These are phyloP conservation scores for Naganishia albida DNA, from an alignment of 1,284 basidiomycete genomes.

Conservation along the genomic window DNA sequence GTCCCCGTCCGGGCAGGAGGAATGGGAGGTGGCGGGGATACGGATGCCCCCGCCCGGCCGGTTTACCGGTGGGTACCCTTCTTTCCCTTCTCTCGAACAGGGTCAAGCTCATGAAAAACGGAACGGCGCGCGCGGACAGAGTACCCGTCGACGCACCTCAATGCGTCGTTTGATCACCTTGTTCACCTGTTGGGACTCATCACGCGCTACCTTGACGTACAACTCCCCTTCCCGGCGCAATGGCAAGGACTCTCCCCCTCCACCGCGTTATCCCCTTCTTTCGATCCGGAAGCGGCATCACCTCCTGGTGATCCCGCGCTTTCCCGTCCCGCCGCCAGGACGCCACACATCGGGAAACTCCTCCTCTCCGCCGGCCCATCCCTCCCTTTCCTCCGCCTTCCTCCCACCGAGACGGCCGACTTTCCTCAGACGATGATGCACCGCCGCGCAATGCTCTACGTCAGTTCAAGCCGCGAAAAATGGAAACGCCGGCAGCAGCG, in stretches of 20 bases:
- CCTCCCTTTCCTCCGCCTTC: not conserved
- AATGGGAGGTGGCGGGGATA: constrained; percentile 29
- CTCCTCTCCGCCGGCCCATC: not conserved
- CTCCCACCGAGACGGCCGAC: too few species aligned
- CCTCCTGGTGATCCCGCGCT: not conserved
- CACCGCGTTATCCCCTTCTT: not conserved
- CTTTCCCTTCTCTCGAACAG: not conserved
- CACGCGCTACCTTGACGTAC: constrained; percentile 22
- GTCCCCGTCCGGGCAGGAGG: too few species aligned
- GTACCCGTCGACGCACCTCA: constrained; percentile 22
- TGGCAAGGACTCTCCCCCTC: constrained; percentile 11
- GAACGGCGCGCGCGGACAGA: not conserved
- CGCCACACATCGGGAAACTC: not conserved
- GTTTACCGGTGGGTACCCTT: constrained; percentile 11
- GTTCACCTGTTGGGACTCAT: constrained; percentile 21
- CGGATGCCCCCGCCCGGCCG: constrained; percentile 7
- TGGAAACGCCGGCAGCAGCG: constrained; percentile 30
- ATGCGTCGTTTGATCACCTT: constrained; percentile 23
- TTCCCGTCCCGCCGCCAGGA: not conserved
- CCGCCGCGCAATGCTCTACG: constrained; percentile 27
- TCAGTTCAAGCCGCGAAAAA: constrained; percentile 28
- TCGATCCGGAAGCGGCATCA: not conserved
- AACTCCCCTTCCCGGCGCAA: constrained; percentile 21
- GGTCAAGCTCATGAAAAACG: not conserved
- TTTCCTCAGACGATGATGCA: not conserved